Conservation (phyloP, 73 alveolate genomes). For the Symbiodinium pilosum region DNA sequence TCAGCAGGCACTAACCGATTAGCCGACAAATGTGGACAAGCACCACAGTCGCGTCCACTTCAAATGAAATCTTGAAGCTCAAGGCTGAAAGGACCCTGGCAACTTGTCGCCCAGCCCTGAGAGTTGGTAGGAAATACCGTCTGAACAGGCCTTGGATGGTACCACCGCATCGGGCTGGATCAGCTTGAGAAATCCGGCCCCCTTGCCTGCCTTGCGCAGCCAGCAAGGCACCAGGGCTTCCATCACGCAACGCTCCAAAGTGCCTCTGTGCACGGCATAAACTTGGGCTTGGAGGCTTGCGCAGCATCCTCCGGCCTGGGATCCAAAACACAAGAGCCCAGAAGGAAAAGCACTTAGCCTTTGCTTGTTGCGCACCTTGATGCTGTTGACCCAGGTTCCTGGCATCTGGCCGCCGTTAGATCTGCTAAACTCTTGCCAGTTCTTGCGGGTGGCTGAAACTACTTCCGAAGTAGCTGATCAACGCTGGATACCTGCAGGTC, state of each 20-base stretch:
- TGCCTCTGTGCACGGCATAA: not conserved
- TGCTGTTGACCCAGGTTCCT: not conserved
- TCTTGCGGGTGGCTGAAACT: too few species aligned
- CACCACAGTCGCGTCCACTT: too few species aligned
- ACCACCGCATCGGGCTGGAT: not conserved
- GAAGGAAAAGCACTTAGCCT: not conserved
- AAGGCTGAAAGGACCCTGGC: too few species aligned
- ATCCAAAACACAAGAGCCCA: not conserved
- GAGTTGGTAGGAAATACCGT: too few species aligned
- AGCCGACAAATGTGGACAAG: too few species aligned
- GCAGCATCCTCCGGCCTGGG: conserved; percentile 8
- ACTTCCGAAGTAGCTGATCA: too few species aligned
- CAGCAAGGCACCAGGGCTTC: not conserved
- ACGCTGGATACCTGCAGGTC: too few species aligned
- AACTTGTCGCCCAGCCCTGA: too few species aligned
- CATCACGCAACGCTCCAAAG: not conserved
- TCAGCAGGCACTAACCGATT: too few species aligned
- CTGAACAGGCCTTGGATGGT: conserved; percentile 84
- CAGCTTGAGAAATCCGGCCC: conserved; percentile 67
- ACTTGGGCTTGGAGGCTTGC: not conserved
- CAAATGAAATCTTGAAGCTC: too few species aligned
- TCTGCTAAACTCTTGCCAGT: too few species aligned
- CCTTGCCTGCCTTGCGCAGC: conserved; percentile 63
- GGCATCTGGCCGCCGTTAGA: too few species aligned
- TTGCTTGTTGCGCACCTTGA: not conserved